phyloP scores from a whole-genome alignment of 2,329 filamentous ascomycete species.

The Diaporthe sp. region DNA sequence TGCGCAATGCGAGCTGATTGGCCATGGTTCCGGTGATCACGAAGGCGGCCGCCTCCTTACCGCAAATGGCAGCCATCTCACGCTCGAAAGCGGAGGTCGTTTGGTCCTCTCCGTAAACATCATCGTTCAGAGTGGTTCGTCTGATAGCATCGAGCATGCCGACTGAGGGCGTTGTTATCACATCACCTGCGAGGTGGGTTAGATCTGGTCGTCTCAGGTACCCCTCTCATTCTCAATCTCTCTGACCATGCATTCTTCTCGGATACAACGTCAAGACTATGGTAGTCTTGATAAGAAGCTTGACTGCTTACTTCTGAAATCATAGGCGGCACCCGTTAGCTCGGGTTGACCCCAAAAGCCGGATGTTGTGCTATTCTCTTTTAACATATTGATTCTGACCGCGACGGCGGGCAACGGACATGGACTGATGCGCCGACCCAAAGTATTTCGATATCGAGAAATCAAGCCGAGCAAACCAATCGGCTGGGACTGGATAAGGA shows the following conservation, averaged over 20 bases:
- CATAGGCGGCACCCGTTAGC: constrained; percentile 31
- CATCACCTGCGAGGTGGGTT: constrained; percentile 65
- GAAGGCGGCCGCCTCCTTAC: constrained; percentile 77
- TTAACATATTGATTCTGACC: neutral
- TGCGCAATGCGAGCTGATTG: constrained; percentile 81
- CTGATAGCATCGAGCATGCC: constrained; percentile 81
- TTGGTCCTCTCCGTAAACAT: constrained; percentile 80
- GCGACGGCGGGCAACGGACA: neutral
- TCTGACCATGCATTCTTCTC: no score
- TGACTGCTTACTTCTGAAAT: constrained; percentile 36
- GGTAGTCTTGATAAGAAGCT: neutral
- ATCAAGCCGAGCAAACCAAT: neutral
- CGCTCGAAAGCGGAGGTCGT: constrained; percentile 77
- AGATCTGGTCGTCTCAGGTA: neutral
- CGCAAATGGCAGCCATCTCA: constrained; percentile 74
- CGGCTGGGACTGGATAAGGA: no score
- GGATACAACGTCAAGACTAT: neutral
- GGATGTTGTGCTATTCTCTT: neutral
- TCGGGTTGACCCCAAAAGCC: constrained; percentile 29
- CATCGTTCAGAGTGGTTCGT: constrained; percentile 79
- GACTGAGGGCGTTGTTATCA: constrained; percentile 76
- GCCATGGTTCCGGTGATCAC: constrained; percentile 87
- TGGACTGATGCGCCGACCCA: no score
- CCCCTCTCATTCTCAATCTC: no score
- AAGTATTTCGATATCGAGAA: neutral